Percentiles rank a stretch among this genome's conserved stretches.
Conservation (phyloP, 2,329 filamentous ascomycete genomes). For the Arthrinium puccinioides region DNA sequence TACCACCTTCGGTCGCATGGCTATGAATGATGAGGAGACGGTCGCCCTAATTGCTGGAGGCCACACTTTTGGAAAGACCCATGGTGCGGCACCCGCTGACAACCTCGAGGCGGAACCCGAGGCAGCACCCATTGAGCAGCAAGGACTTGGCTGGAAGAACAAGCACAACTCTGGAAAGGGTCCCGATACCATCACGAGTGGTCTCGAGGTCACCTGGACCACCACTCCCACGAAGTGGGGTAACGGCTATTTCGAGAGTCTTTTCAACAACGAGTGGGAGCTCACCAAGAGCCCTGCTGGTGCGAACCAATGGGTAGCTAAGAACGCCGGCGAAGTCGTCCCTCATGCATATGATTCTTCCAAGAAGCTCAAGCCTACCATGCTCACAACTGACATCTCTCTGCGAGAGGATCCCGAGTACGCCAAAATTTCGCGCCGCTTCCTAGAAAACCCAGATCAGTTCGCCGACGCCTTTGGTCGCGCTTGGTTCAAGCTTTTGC, state of each 20-base stretch:
- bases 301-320: slow-evolving; percentile 70
- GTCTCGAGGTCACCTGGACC: slow-evolving; percentile 75
- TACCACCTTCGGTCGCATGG: slow-evolving; percentile 69
- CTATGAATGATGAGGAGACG: slow-evolving; percentile 77
- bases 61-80: slow-evolving; percentile 74
- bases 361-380: slow-evolving; percentile 66
- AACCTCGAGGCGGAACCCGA: slow-evolving; percentile 63
- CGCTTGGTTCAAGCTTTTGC: slow-evolving; percentile 78
- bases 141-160: slow-evolving; percentile 69
- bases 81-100: slow-evolving; percentile 59
- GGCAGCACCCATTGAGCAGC: slow-evolving; percentile 53
- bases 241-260: slow-evolving; percentile 66
- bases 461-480: slow-evolving; percentile 62
- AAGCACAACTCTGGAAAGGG: slow-evolving; percentile 58
- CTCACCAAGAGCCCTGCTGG: slow-evolving; percentile 68
- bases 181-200: slow-evolving; percentile 64
- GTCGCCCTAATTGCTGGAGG: slow-evolving; percentile 73
- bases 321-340: slow-evolving; percentile 58
- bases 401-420: slow-evolving; percentile 65
- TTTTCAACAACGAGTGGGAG: slow-evolving; percentile 75
- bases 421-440: slow-evolving; percentile 68
- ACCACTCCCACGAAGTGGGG: slow-evolving; percentile 72
- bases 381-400: slow-evolving; percentile 70
- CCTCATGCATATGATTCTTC: slow-evolving; percentile 62
- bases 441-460: slow-evolving; percentile 60